Evolutionary conservation across 768 basidiomycete genomes (phyloP).

Genomic region (Calocybe cyanea): DNA sequence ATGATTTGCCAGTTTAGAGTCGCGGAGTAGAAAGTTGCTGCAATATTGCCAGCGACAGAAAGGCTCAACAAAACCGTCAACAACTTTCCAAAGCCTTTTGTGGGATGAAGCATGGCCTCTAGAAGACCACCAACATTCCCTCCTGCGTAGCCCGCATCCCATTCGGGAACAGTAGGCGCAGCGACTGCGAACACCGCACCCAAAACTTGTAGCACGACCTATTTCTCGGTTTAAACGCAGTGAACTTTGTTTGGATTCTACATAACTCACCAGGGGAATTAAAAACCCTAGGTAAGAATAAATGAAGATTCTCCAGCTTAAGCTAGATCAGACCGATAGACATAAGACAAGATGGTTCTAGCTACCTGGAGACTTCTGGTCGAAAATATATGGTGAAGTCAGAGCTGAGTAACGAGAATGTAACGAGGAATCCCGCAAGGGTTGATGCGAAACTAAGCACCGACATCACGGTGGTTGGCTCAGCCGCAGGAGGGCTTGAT

Average conservation of each 20-base stretch:
- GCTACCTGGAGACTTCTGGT: slow-evolving; percentile 54
- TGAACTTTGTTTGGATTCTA: background rate
- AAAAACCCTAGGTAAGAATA: slow-evolving; percentile 70
- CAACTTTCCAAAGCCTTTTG: slow-evolving; percentile 72
- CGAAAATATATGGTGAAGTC: slow-evolving; percentile 76
- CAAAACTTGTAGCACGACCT: slow-evolving; percentile 41
- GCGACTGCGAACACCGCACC: slow-evolving; percentile 69
- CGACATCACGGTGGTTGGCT: slow-evolving; percentile 49
- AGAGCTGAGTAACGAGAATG: slow-evolving; percentile 56
- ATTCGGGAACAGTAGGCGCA: slow-evolving; percentile 51
- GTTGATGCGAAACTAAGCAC: slow-evolving; percentile 67
- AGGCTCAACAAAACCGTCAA: slow-evolving; percentile 77
- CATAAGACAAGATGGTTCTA: background rate
- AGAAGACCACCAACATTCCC: slow-evolving; percentile 71
- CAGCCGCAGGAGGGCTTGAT: slow-evolving; percentile 38
- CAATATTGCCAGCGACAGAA: slow-evolving; percentile 79
- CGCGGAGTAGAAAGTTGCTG: slow-evolving; percentile 79
- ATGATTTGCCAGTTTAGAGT: slow-evolving; percentile 71
- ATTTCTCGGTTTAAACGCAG: background rate
- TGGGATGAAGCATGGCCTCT: slow-evolving; percentile 66
- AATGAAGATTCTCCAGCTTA: slow-evolving; percentile 59
- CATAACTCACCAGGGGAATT: slow-evolving; percentile 44
- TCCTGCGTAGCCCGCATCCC: slow-evolving; percentile 53
- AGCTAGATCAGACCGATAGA: background rate
- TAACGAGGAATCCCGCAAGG: slow-evolving; percentile 70